Base-by-base conservation (phyloP, 176 grass and related monocot genomes). In the Pontederia paniculata region DNA sequence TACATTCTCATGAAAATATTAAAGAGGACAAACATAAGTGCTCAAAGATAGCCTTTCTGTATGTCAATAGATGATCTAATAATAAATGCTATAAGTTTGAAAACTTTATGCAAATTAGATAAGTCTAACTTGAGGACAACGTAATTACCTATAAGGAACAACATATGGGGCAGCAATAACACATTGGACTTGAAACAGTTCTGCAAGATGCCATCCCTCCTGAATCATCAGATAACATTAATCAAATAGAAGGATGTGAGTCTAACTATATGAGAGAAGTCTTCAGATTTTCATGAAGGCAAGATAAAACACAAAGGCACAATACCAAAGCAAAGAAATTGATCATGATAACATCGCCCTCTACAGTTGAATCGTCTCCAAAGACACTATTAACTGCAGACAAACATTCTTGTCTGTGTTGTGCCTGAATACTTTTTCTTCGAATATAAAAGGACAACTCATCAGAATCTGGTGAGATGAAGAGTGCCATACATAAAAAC, bases 181-280 rank as follows among this genome's bases (percentile, higher is more conserved):
- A 68, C 85, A 89, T 58, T 68, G 77, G 70, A 95, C 73, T 68
- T 89, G 90, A 46, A 89, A 89, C 48, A 86, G 18, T 52, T 95
- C 90, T 52, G 90, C 81, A 78, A 95, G 85, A 73, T 95, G 85
- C 85, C 90, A 95, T 14, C 90, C 90, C 80, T 95, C 90, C 90
- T 95, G 76, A 61, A 73, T 62, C 65, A 77, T 58, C 41, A 69
- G 47, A 60, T 16, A n/a, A 19, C 2, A 20, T 59, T 31, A 48
- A 60, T 42, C 10, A 37, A 7, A 49, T 14, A 70, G 44, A 9
- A 18, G 16, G 7, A 44, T 23, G 12, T 42, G 44, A 21, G 13
- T 12, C 44, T 18, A 28, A 1, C 47, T 1, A 17, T 25, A 17
- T n/a, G 25, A 31, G 25, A 31, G 25, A 31, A 31, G 2, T 5